phyloP scores from a whole-genome alignment of 768 basidiomycete genomes.

The Pulveroboletus sp. region DNA sequence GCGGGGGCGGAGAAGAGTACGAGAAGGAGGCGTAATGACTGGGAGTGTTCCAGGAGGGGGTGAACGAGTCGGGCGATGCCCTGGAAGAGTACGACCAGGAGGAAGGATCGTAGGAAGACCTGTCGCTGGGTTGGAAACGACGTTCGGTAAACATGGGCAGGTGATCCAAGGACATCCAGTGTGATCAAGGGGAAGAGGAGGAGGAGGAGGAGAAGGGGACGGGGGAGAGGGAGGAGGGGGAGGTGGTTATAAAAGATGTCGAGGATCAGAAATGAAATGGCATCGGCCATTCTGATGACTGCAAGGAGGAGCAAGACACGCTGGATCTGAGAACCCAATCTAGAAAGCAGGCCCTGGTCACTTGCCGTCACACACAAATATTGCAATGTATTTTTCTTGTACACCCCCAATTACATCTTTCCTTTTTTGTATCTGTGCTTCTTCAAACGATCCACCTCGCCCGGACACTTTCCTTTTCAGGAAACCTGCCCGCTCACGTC shows the following conservation, averaged over 20 bases:
- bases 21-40: constrained; percentile 17
- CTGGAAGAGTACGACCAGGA: constrained; percentile 28
- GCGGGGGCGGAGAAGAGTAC: constrained; percentile 20
- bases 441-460: constrained; percentile 15
- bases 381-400: not conserved
- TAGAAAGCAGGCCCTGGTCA: constrained; percentile 9
- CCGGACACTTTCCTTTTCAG: constrained; percentile 8
- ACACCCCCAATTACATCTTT: constrained; percentile 12
- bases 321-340: constrained; percentile 27
- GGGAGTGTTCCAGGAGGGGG: constrained; percentile 19
- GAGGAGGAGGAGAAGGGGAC: not conserved
- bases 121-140: constrained; percentile 29
- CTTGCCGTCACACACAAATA: not conserved
- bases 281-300: constrained; percentile 12
- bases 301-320: not conserved
- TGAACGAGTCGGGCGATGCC: constrained; percentile 21
- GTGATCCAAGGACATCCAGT: constrained; percentile 33
- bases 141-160: constrained; percentile 31
- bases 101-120: constrained; percentile 22
- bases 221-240: constrained; percentile 10
- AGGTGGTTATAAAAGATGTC: constrained; percentile 11
- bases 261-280: constrained; percentile 27
- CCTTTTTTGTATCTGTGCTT: constrained; percentile 16
- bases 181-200: constrained; percentile 4
- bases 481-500: constrained; percentile 4